Evolutionary conservation across 176 grass and related monocot species (phyloP).

Genomic region (Typha latifolia): DNA sequence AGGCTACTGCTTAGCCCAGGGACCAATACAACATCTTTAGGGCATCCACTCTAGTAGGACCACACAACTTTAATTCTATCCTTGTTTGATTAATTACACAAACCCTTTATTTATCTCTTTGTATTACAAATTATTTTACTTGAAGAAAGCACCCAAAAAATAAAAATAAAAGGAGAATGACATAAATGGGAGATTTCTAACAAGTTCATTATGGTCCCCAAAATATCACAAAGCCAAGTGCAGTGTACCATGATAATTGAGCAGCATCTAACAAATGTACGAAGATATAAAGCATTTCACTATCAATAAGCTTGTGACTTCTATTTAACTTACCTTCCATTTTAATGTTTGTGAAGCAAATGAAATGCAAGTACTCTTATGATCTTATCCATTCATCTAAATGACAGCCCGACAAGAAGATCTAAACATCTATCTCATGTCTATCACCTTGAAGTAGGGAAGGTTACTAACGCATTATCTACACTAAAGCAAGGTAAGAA

Average conservation of each 20-base stretch:
- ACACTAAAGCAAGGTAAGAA: no score
- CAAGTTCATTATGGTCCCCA: no score
- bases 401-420: neutral
- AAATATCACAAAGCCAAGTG: no score
- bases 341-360: neutral
- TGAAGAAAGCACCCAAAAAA: neutral
- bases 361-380: neutral
- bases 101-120: slow-evolving; percentile 14
- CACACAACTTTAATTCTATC: slow-evolving; percentile 28
- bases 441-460: neutral
- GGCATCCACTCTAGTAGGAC: slow-evolving; percentile 46
- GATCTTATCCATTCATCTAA: neutral
- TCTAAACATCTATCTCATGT: neutral
- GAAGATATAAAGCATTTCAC: neutral
- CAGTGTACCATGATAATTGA: no score
- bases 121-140: neutral
- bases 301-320: neutral
- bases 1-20: slow-evolving; percentile 33
- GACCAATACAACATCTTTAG: slow-evolving; percentile 34
- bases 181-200: no score
- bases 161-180: no score
- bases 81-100: slow-evolving; percentile 8
- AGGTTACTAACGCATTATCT: neutral
- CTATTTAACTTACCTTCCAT: neutral
- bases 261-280: no score